These are phyloP conservation scores for Dipodascopsis uninucleata DNA, from an alignment of 805 yeast species.

Conservation along the genomic window DNA sequence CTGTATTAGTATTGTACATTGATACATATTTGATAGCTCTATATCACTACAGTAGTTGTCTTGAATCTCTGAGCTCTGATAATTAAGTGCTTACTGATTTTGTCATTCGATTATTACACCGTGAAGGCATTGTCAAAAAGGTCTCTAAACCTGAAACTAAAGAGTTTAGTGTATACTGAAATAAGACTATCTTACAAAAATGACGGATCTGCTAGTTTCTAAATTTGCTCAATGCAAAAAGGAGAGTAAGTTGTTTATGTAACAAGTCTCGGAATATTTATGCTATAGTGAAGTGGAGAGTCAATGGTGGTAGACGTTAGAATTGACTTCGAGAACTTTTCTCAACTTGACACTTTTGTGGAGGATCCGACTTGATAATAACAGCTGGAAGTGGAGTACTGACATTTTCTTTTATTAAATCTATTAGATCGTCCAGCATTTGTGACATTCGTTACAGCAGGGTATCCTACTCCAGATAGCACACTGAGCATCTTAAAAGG, in stretches of 20 bases:
- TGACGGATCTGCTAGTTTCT: conserved; percentile 17
- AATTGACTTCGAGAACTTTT: neutral
- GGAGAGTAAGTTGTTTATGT: conserved; percentile 14
- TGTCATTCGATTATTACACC: neutral
- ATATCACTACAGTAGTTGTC: no score
- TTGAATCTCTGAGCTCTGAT: neutral
- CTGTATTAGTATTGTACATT: no score
- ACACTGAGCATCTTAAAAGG: conserved; percentile 83
- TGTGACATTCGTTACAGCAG: conserved; percentile 91
- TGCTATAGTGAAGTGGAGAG: neutral
- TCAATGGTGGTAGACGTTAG: neutral
- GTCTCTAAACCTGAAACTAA: neutral
- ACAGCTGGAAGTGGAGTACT: no score
- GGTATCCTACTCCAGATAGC: conserved; percentile 82
- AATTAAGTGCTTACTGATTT: neutral
- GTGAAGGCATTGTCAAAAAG: neutral
- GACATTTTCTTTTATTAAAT: neutral
- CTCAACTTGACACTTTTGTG: neutral
- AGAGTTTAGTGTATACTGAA: neutral
- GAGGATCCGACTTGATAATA: neutral
- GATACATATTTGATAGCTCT: no score
- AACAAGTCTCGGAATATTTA: no score
- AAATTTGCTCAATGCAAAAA: conserved; percentile 23
- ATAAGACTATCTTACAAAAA: neutral
- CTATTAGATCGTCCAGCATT: conserved; percentile 69